These are phyloP conservation scores for Coix lacrymajobi DNA, from an alignment of 176 grass and related monocot genomes.

Conservation along the genomic window DNA sequence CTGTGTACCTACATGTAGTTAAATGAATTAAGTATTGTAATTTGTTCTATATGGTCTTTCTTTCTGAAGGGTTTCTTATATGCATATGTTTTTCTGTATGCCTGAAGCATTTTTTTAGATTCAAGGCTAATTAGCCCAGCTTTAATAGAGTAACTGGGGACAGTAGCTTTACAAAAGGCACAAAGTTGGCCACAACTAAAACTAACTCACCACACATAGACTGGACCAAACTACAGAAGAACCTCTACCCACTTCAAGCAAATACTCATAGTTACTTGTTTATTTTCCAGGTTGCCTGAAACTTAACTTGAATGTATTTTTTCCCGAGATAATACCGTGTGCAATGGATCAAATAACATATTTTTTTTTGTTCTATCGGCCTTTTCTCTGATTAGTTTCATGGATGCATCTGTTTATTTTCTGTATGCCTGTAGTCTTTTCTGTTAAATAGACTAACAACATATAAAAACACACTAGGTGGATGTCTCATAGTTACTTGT, in stretches of 20 bases:
- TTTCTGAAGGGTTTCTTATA: not conserved
- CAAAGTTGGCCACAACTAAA: not conserved
- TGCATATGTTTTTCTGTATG: not conserved
- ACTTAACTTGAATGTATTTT: constrained; percentile 5
- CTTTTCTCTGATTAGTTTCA: not conserved
- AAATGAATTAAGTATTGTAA: not conserved
- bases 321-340: not conserved
- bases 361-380: not conserved
- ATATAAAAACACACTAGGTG: not conserved
- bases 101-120: not conserved
- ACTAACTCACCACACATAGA: not conserved
- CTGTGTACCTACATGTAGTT: not conserved
- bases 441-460: not conserved
- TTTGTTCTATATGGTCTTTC: not conserved
- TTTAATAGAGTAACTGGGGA: not conserved
- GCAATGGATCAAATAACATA: not conserved
- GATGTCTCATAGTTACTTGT: not conserved
- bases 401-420: not conserved
- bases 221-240: not conserved
- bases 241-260: not conserved
- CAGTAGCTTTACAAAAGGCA: not conserved
- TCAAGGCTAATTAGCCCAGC: not conserved
- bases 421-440: not conserved
- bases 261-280: not conserved
- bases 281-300: not conserved